Evolutionary conservation across 176 grass and related monocot species (phyloP).

Genomic region (Phragmites australis): DNA sequence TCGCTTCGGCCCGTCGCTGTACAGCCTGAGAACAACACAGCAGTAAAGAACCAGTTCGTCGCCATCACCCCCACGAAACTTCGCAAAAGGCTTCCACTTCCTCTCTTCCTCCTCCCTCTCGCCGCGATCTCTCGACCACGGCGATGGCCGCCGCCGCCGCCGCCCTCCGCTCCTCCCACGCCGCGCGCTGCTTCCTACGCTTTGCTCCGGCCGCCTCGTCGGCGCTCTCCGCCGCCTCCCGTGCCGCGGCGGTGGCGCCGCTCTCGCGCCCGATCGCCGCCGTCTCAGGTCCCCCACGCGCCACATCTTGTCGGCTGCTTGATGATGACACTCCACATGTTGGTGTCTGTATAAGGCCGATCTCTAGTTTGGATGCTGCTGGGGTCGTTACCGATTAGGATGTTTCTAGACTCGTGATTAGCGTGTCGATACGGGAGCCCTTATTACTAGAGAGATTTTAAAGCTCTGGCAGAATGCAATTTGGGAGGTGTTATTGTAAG

Average conservation of each 20-base stretch:
- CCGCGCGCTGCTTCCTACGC: conserved; percentile 40
- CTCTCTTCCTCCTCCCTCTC: not conserved
- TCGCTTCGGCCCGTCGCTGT: no score
- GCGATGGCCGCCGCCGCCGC: conserved; percentile 58
- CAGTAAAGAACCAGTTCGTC: not conserved
- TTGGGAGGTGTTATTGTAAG: not conserved
- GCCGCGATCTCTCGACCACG: conserved; percentile 36
- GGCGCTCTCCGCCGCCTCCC: conserved; percentile 39
- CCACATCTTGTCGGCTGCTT: conserved; percentile 10
- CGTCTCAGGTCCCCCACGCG: conserved; percentile 38
- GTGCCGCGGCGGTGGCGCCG: conserved; percentile 4
- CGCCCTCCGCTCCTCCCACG: conserved; percentile 55
- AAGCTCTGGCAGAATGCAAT: not conserved
- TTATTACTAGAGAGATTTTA: not conserved
- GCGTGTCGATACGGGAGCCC: not conserved
- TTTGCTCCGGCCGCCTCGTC: conserved; percentile 33
- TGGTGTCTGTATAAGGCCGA: not conserved
- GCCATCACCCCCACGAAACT: not conserved
- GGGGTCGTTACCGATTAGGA: conserved; percentile 3
- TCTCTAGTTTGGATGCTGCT: not conserved
- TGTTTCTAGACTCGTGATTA: conserved; percentile 14
- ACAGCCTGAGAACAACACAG: not conserved
- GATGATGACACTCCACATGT: not conserved
- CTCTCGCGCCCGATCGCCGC: conserved; percentile 44
- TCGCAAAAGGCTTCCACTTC: not conserved